Evolutionary conservation across 768 basidiomycete species (phyloP).

Genomic region (Pleurotus cornucopiae): DNA sequence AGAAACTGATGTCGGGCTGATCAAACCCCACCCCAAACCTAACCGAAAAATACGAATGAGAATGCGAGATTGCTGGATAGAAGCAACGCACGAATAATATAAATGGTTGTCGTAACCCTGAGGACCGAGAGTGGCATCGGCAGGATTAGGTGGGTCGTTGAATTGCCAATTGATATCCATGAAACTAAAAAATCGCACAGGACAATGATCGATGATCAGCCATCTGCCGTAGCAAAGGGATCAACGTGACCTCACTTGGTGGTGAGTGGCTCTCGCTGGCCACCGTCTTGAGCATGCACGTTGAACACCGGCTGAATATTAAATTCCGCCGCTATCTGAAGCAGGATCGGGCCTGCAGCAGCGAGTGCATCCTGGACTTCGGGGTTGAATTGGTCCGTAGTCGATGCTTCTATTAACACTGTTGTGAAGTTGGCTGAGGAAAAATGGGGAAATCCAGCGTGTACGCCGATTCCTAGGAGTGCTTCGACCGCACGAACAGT

Average conservation of each 20-base stretch:
- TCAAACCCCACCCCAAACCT: constrained; percentile 55
- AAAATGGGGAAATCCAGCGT: constrained; percentile 7
- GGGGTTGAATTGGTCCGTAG: constrained; percentile 18
- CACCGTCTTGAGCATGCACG: constrained; percentile 9
- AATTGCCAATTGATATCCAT: constrained; percentile 82
- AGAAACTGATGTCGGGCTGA: constrained; percentile 5
- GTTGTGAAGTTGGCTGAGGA: constrained; percentile 19
- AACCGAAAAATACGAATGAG: not conserved
- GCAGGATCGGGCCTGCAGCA: constrained; percentile 34
- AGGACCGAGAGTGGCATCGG: constrained; percentile 62
- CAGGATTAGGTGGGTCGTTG: constrained; percentile 67
- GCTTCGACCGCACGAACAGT: constrained; percentile 64
- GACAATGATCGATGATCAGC: constrained; percentile 1
- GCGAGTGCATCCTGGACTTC: constrained; percentile 25
- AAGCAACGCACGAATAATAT: constrained; percentile 58
- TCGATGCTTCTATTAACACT: constrained; percentile 17
- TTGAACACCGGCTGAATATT: constrained; percentile 17
- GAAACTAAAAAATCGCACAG: constrained; percentile 40
- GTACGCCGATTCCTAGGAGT: constrained; percentile 47
- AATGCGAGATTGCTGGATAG: constrained; percentile 3
- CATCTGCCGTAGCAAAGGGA: not conserved
- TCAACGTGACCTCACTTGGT: constrained; percentile 30
- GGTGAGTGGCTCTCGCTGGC: constrained; percentile 17
- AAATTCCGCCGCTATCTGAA: constrained; percentile 23
- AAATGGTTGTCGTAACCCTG: constrained; percentile 78